Evolutionary conservation across 768 basidiomycete species (phyloP).

Genomic region (Lentinula guzmanii): DNA sequence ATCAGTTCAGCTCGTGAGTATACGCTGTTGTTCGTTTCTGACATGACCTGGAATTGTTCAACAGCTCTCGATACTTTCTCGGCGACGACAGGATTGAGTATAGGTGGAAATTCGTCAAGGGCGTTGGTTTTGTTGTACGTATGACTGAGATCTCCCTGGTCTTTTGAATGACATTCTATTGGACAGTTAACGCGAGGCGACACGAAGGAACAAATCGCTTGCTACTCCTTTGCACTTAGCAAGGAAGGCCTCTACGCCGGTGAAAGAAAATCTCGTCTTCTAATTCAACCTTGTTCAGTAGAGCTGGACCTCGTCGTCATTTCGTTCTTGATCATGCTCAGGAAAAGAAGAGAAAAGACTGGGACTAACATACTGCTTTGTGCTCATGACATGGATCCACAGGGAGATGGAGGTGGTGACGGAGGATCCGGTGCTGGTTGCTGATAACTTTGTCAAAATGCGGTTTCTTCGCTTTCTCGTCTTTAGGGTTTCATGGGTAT

Average conservation of each 20-base stretch:
- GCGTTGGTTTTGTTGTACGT: conserved; percentile 35
- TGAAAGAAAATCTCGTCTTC: conserved; percentile 38
- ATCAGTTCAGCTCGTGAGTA: conserved; percentile 36
- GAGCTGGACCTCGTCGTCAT: conserved; percentile 49
- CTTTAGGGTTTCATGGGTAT: background rate
- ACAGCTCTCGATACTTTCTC: conserved; percentile 42
- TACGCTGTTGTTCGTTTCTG: background rate
- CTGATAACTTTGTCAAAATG: background rate
- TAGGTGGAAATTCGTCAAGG: conserved; percentile 38
- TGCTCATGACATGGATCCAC: conserved; percentile 30
- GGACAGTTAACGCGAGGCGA: conserved; percentile 31
- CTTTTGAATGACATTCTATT: background rate
- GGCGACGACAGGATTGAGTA: conserved; percentile 46
- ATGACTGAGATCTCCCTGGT: background rate
- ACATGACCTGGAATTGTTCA: background rate
- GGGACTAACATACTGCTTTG: conserved; percentile 22
- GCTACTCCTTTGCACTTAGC: conserved; percentile 26
- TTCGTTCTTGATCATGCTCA: conserved; percentile 52
- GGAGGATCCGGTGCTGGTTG: conserved; percentile 16
- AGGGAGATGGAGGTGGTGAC: conserved; percentile 30
- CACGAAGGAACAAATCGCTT: conserved; percentile 36
- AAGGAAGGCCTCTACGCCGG: conserved; percentile 42
- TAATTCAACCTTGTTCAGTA: conserved; percentile 39
- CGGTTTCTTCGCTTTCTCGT: background rate
- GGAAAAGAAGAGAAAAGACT: conserved; percentile 37